Conservation (phyloP, 2,329 filamentous ascomycete species). For the Sclerotinia nivalis region DNA sequence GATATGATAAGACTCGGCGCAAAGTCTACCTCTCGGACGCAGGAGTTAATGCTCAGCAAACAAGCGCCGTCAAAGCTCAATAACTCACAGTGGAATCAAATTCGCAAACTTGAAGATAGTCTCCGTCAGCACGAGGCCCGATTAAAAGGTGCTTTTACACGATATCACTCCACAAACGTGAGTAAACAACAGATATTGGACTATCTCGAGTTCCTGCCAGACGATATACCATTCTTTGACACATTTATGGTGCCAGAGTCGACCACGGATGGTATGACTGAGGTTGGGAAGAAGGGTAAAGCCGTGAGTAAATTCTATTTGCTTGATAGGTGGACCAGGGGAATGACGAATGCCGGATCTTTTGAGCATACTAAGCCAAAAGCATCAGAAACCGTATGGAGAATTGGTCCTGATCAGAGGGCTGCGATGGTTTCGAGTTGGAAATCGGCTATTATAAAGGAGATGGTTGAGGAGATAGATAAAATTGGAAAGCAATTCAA, state of each 20-base stretch:
- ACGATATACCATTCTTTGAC: constrained; percentile 53
- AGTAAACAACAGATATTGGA: constrained; percentile 42
- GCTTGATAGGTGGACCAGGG: constrained; percentile 53
- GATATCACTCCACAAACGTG: constrained; percentile 28
- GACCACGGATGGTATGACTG: constrained; percentile 47
- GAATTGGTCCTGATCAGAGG: constrained; percentile 46
- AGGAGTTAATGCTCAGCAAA: constrained; percentile 48
- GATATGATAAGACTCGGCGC: constrained; percentile 64
- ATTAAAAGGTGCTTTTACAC: constrained; percentile 32
- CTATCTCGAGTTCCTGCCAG: constrained; percentile 53
- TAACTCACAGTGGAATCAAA: constrained; percentile 44
- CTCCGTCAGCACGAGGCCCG: constrained; percentile 39
- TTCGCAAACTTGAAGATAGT: constrained; percentile 46
- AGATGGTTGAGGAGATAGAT: constrained; percentile 49
- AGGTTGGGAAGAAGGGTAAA: constrained; percentile 51
- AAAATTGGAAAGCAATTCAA: constrained; percentile 47
- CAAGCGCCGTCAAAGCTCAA: constrained; percentile 44
- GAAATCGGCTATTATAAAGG: constrained; percentile 49
- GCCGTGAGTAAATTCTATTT: constrained; percentile 51
- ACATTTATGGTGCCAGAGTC: constrained; percentile 55
- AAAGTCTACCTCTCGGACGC: constrained; percentile 55
- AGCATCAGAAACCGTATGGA: constrained; percentile 52
- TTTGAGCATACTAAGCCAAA: constrained; percentile 41
- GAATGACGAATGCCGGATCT: constrained; percentile 47
- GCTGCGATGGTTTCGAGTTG: constrained; percentile 45